These are phyloP conservation scores for Kwoniella botswanensis DNA, from an alignment of 768 basidiomycete species.

Conservation along the genomic window DNA sequence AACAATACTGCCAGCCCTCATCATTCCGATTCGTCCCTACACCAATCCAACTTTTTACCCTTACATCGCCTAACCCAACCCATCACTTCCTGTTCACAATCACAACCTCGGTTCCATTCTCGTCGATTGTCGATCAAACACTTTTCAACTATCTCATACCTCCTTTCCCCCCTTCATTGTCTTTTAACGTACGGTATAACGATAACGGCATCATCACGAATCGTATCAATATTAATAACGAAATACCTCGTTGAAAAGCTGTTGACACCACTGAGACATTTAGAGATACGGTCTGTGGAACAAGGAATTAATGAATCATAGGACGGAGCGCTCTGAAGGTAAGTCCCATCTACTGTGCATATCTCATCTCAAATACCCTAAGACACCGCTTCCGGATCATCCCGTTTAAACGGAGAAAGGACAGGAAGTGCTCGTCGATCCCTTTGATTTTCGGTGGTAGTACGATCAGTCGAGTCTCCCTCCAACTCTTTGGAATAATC, in stretches of 20 bases:
- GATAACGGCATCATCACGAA: conserved; percentile 3
- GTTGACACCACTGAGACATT: neutral
- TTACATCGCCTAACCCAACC: neutral
- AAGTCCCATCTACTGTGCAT: no score
- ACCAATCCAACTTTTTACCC: neutral
- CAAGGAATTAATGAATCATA: no score
- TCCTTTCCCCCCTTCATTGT: conserved; percentile 3
- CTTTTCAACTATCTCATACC: neutral
- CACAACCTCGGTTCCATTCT: neutral
- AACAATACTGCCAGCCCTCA: neutral
- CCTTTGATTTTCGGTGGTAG: no score
- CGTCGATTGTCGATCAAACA: conserved; percentile 11
- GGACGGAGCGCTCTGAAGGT: no score
- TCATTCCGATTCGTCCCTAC: neutral
- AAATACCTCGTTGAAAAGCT: neutral
- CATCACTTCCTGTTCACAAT: neutral
- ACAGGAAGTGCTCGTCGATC: no score
- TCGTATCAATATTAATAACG: neutral
- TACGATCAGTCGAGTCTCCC: no score
- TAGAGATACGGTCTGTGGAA: no score
- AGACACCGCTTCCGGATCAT: no score
- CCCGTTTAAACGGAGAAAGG: no score
- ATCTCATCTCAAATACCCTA: no score
- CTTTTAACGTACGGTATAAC: neutral
- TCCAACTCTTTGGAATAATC: no score